These are phyloP conservation scores for Talaromyces nanjingensis DNA, from an alignment of 495 filamentous ascomycete species.

Conservation along the genomic window DNA sequence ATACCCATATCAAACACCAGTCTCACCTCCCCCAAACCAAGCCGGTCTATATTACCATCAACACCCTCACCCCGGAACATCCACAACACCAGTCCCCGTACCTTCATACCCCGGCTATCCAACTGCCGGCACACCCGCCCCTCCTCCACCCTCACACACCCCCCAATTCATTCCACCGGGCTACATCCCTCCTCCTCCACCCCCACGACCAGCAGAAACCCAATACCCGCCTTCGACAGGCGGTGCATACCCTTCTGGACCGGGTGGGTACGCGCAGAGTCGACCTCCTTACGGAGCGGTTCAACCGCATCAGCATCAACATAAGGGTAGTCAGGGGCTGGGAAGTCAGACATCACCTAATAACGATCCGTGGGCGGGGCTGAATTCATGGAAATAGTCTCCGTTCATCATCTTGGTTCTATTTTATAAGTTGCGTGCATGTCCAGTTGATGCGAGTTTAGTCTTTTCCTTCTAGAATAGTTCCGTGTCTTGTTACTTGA, in stretches of 20 bases:
- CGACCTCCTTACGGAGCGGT: conserved; percentile 27
- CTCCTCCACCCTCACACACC: conserved; percentile 23
- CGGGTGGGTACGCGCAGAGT: conserved; percentile 50
- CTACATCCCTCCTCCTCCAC: conserved; percentile 87
- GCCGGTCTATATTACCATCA: conserved; percentile 4
- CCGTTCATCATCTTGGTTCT: neutral
- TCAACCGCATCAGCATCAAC: conserved; percentile 29
- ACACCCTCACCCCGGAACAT: conserved; percentile 25
- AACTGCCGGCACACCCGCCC: conserved; percentile 21
- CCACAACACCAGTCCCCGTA: conserved; percentile 31
- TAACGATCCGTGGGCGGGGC: conserved; percentile 76
- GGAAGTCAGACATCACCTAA: conserved; percentile 21
- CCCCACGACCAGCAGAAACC: conserved; percentile 72
- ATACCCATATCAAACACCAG: conserved; percentile 42
- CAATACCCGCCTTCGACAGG: conserved; percentile 53
- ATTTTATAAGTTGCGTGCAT: neutral
- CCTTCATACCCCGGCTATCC: conserved; percentile 17
- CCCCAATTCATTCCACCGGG: conserved; percentile 59
- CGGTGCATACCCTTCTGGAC: conserved; percentile 48
- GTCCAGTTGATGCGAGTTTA: neutral
- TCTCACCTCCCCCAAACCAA: conserved; percentile 38
- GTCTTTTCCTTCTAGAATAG: neutral
- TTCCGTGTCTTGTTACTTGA: neutral
- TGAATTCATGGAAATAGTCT: conserved; percentile 75
- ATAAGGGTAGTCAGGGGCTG: conserved; percentile 23